These are phyloP conservation scores for Candida buenavistaensis DNA, from an alignment of 1,139 yeast genomes.

Conservation along the genomic window DNA sequence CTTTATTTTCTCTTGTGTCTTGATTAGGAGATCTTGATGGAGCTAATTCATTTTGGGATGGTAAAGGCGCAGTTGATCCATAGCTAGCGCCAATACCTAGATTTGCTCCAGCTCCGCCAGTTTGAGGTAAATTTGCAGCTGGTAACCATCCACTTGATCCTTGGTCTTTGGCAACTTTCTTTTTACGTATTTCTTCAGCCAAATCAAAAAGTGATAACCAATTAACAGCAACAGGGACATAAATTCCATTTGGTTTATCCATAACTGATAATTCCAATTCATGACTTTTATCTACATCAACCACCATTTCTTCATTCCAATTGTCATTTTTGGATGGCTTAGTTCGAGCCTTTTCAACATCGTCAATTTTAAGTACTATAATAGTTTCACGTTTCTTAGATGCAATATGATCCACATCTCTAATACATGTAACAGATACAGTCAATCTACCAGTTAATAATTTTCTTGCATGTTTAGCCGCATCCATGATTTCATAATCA, in stretches of 20 bases:
- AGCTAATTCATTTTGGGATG: conserved; percentile 5
- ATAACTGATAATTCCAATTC: conserved; percentile 87
- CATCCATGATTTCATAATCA: conserved; percentile 63
- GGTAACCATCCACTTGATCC: conserved; percentile 85
- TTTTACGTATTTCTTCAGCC: conserved; percentile 91
- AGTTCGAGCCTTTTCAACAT: conserved; percentile 76
- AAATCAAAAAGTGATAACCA: conserved; percentile 91
- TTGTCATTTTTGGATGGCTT: conserved; percentile 73
- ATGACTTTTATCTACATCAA: conserved; percentile 85
- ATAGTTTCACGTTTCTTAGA: conserved; percentile 77
- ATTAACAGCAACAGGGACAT: conserved; percentile 87
- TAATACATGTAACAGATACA: conserved; percentile 68
- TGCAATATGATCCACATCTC: conserved; percentile 92
- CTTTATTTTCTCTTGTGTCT: conserved; percentile 25
- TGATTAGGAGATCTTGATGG: conserved; percentile 9
- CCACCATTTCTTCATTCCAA: conserved; percentile 81
- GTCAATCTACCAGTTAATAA: conserved; percentile 81
- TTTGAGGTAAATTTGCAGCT: conserved; percentile 56
- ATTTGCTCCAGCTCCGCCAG: conserved; percentile 8
- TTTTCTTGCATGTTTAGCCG: conserved; percentile 73
- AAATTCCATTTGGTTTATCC: conserved; percentile 67
- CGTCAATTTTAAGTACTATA: conserved; percentile 81
- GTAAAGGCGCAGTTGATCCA: conserved; percentile 8
- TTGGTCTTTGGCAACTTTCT: conserved; percentile 75
- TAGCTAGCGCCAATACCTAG: conserved; percentile 6